Evolutionary conservation across 441 rosid species (phyloP).

Genomic region (Brassica hybrid): DNA sequence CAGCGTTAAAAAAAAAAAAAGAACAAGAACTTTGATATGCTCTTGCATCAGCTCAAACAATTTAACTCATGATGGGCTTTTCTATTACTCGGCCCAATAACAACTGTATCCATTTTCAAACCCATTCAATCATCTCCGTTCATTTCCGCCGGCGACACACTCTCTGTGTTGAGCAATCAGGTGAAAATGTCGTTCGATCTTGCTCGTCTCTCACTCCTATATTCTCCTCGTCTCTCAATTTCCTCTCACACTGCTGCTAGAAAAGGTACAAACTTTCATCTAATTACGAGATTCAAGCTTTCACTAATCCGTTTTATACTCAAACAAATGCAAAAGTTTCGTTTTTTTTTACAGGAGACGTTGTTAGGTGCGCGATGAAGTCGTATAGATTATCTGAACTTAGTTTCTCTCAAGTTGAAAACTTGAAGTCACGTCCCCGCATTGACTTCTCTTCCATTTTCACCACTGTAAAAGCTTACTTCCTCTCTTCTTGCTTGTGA

Average conservation of each 20-base stretch:
- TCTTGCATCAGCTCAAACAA: too few relatives aligned
- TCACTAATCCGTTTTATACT: background rate
- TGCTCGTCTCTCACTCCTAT: conserved; percentile 32
- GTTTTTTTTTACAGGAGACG: conserved; percentile 29
- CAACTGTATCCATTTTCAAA: background rate
- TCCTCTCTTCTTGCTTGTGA: background rate
- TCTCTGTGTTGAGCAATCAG: background rate
- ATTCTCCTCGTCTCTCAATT: conserved; percentile 31
- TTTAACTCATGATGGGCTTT: background rate
- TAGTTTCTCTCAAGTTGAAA: conserved; percentile 55
- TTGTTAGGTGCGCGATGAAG: conserved; percentile 71
- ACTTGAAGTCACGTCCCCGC: conserved; percentile 85
- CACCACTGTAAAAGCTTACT: conserved; percentile 50
- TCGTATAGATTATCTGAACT: conserved; percentile 78
- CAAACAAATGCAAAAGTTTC: background rate
- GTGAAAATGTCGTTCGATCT: conserved; percentile 33
- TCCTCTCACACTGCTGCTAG: background rate
- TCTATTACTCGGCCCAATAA: background rate
- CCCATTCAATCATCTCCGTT: background rate
- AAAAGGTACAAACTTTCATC: conserved; percentile 25
- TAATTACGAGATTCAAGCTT: background rate
- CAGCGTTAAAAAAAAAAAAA: too few relatives aligned
- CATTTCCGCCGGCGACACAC: background rate
- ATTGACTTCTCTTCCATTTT: conserved; percentile 87
- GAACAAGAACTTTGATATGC: background rate